phyloP scores from a whole-genome alignment of 1,139 yeast species.

The Blastobotrys capitulatus region DNA sequence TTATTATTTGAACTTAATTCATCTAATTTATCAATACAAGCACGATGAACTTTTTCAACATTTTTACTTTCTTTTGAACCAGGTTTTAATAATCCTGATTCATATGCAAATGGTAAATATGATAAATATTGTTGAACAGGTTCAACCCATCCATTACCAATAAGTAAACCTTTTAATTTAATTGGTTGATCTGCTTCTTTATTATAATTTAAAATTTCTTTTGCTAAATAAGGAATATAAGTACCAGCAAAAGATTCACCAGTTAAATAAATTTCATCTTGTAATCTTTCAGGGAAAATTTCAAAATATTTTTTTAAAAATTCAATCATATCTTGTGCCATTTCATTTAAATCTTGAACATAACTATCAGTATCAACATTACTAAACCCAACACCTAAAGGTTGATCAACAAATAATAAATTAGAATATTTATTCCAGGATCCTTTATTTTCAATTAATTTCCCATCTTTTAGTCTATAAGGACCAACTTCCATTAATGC shows the following conservation, averaged over 20 bases:
- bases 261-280: constrained; percentile 67
- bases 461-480: constrained; percentile 49
- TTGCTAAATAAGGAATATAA: constrained; percentile 83
- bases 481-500: constrained; percentile 94
- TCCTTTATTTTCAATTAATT: constrained; percentile 54
- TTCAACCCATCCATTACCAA: constrained; percentile 97
- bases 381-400: constrained; percentile 91
- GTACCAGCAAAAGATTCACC: constrained; percentile 99
- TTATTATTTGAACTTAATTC: constrained; percentile 24
- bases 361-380: constrained; percentile 44
- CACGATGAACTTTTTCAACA: constrained; percentile 29
- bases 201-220: constrained; percentile 50
- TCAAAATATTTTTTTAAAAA: constrained; percentile 65
- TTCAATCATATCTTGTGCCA: constrained; percentile 52
- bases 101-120: constrained; percentile 65
- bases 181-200: constrained; percentile 28
- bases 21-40: constrained; percentile 29
- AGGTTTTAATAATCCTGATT: constrained; percentile 49
- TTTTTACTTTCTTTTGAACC: constrained; percentile 26
- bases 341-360: constrained; percentile 52
- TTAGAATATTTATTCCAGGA: constrained; percentile 84
- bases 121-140: constrained; percentile 81
- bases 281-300: constrained; percentile 66
- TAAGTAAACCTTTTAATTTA: constrained; percentile 61
- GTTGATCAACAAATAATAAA: constrained; percentile 86